phyloP scores from a whole-genome alignment of 139 green algal genomes.

The Coccomyxa sp. region DNA sequence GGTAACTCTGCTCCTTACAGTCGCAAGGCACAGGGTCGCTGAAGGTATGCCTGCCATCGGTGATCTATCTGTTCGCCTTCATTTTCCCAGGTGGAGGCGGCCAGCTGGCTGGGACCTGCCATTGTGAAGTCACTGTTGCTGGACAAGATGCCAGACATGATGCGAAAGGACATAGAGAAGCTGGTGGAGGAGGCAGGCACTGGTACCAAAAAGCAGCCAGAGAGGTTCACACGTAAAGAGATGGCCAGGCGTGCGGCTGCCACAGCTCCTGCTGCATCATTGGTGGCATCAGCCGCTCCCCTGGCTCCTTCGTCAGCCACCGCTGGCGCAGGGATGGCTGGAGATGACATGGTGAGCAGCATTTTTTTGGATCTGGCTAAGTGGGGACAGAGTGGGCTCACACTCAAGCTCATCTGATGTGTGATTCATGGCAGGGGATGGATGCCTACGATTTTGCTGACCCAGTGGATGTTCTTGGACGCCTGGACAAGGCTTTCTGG shows the following conservation, averaged over 20 bases:
- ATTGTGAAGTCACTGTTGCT: constrained; percentile 69
- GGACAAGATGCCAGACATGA: constrained; percentile 83
- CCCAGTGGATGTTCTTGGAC: constrained; percentile 51
- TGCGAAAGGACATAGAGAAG: constrained; percentile 83
- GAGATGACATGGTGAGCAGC: background rate
- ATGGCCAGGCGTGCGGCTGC: constrained; percentile 35
- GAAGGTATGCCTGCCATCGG: constrained; percentile 1
- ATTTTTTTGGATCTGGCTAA: too few species aligned
- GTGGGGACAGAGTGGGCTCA: too few species aligned
- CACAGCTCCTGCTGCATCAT: constrained; percentile 7
- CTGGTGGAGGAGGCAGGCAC: constrained; percentile 30
- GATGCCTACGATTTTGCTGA: constrained; percentile 82
- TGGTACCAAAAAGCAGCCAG: constrained; percentile 8
- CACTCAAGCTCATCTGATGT: too few species aligned
- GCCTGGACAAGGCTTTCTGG: constrained; percentile 67
- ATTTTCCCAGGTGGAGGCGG: constrained; percentile 62
- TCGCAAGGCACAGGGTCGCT: background rate
- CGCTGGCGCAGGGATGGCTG: background rate
- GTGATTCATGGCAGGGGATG: constrained; percentile 14
- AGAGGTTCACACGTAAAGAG: constrained; percentile 67
- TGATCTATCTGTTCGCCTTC: background rate
- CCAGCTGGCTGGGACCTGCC: constrained; percentile 68
- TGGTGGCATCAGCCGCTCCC: background rate
- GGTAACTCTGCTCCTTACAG: background rate
- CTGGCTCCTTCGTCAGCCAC: background rate